Evolutionary conservation across 2,329 filamentous ascomycete genomes (phyloP), one percentile per base, ranked within the genome.

Genomic region (Epichloe coenophiala): DNA sequence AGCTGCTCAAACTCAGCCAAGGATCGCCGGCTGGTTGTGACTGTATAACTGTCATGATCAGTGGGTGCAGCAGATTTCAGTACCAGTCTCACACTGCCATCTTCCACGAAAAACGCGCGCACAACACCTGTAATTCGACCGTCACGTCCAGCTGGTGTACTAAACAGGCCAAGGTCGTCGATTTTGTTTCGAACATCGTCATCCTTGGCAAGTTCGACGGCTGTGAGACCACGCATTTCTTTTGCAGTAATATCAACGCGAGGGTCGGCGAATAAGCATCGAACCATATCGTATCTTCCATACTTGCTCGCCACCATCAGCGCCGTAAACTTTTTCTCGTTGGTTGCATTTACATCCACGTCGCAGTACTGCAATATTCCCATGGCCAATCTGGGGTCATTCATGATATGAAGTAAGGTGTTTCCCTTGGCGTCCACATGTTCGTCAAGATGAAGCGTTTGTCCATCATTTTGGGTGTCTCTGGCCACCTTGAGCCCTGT

Each of bases 251-350:
- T 70, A 62, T 98, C 93, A 4, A 96, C 88, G 58, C 94, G 76
- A 23, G 88, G 80, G 63, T 98, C 93, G 41, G 84, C 78, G 65
- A 95, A 97, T 5, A 98, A 75, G 9, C 84, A 83, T 52, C 90
- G 78, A 17, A 98, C 91, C 74, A 95, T 88, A 59, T 97, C 93
- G 49, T 95, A 85, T 55, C 93, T 81, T 36, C 93, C 93, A 62
- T 97, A 98, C 65, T 98, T 98, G 76, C 91, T 97, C 7, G 91
- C 91, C 55, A 98, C 86, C 93, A 98, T 98, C 51, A 98, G 73
- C 2, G 93, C 84, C 0, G 94, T 98, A 62, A 98, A 97, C 45
- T 81, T 84, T 69, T 88, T 95, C 59, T 97, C 90, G 61, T 98
- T 98, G 8, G 84, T 86, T 8, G 91, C 90, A 67, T 98, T 98